phyloP scores from a whole-genome alignment of 2,329 filamentous ascomycete genomes.

The Trichoderma afroharzianum region DNA sequence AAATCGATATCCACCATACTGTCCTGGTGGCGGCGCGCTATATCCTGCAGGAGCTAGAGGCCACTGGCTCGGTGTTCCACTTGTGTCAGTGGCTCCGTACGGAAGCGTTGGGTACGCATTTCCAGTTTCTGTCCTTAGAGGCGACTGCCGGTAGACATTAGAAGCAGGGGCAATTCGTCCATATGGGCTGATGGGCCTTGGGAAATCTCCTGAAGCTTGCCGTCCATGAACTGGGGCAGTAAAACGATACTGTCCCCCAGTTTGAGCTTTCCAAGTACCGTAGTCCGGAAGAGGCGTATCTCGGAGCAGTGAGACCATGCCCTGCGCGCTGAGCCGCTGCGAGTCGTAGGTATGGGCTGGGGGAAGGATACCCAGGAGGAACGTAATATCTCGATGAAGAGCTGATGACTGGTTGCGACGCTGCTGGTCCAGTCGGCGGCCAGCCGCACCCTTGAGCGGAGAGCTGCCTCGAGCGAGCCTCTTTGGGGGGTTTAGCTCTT shows the following conservation, averaged over 20 bases:
- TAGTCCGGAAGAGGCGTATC: constrained; percentile 63
- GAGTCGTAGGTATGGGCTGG: constrained; percentile 68
- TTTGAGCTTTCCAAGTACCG: constrained; percentile 49
- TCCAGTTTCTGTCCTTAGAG: constrained; percentile 45
- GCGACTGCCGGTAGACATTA: constrained; percentile 49
- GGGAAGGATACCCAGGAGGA: constrained; percentile 70
- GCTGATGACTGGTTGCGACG: constrained; percentile 61
- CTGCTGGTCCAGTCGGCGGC: constrained; percentile 78
- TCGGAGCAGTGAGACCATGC: constrained; percentile 70
- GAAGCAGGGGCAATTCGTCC: constrained; percentile 39
- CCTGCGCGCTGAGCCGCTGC: constrained; percentile 64
- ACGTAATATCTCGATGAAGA: constrained; percentile 66
- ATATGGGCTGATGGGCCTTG: constrained; percentile 48
- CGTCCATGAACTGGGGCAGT: constrained; percentile 36
- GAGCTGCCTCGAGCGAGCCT: constrained; percentile 89
- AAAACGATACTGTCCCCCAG: constrained; percentile 35
- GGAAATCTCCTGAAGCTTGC: constrained; percentile 43
- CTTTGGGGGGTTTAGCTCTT: constrained; percentile 70
- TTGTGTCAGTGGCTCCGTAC: constrained; percentile 30
- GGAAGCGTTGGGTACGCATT: constrained; percentile 27
- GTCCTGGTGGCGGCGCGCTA: constrained; percentile 31
- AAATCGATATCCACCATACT: constrained; percentile 37
- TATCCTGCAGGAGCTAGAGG: constrained; percentile 30
- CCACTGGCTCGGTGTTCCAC: constrained; percentile 27
- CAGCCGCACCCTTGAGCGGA: constrained; percentile 85